Evolutionary conservation across 208 protist genomes (phyloP).

Genomic region (Strigomonas culicis): DNA sequence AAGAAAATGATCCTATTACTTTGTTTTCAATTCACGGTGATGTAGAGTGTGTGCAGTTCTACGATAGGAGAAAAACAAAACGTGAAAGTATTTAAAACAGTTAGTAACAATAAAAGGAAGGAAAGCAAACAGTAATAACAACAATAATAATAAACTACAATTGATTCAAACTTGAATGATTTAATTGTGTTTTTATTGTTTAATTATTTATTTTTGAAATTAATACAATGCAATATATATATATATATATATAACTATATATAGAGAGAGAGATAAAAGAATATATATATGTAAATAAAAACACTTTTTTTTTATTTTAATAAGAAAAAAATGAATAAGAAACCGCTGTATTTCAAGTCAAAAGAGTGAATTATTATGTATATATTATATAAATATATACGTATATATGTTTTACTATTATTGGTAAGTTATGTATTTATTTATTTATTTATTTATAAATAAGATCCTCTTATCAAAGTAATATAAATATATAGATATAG

Average conservation of each 20-base stretch:
- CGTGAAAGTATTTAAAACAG: background rate
- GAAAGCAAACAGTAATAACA: background rate
- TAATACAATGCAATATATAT: background rate
- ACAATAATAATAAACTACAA: background rate
- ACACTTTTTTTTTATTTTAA: too few species aligned
- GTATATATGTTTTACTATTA: background rate
- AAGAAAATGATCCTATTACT: too few species aligned
- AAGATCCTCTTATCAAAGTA: too few species aligned
- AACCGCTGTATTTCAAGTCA: too few species aligned
- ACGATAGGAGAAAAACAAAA: background rate
- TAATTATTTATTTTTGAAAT: background rate
- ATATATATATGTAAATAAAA: too few species aligned
- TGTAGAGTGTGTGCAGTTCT: too few species aligned
- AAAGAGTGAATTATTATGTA: too few species aligned
- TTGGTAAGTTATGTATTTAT: constrained; percentile 1
- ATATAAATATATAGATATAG: too few species aligned
- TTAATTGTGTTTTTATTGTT: background rate
- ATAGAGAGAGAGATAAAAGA: constrained; percentile 1
- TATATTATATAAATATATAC: too few species aligned
- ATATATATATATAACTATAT: background rate
- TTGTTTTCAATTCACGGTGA: too few species aligned
- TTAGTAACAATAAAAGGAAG: background rate
- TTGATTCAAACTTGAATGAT: background rate
- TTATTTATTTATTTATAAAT: background rate
- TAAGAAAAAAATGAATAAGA: too few species aligned